Evolutionary conservation across 352 stramenopile genomes (phyloP).

Genomic region (Aphanomyces euteiches): DNA sequence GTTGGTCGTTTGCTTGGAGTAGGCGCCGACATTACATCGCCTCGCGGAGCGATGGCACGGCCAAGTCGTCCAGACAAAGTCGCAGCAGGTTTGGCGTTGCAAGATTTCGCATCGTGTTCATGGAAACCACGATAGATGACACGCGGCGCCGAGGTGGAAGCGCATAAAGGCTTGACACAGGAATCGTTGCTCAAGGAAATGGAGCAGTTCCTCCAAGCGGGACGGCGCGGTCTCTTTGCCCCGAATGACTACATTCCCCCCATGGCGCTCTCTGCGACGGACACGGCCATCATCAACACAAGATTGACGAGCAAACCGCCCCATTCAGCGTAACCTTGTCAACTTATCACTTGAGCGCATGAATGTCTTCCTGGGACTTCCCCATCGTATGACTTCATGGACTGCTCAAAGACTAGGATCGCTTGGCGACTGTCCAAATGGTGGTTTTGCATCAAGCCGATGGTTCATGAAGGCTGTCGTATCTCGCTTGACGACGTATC

Average conservation of each 20-base stretch:
- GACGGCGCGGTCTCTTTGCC: conserved; percentile 50
- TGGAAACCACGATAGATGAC: background rate
- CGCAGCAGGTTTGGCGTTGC: background rate
- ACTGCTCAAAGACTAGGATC: too few species aligned
- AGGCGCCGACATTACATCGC: conserved; percentile 53
- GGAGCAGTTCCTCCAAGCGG: conserved; percentile 43
- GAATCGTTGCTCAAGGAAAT: conserved; percentile 62
- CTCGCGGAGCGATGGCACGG: conserved; percentile 44
- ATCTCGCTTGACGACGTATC: too few species aligned
- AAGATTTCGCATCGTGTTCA: conserved; percentile 2
- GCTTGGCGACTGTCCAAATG: too few species aligned
- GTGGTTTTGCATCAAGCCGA: too few species aligned
- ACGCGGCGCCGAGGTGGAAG: conserved; percentile 12
- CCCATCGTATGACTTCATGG: too few species aligned
- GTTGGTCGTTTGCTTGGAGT: conserved; percentile 24
- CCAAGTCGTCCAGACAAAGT: conserved; percentile 1
- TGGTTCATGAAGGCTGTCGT: too few species aligned
- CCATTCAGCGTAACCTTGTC: conserved; percentile 9
- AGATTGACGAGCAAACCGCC: conserved; percentile 17
- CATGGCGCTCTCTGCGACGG: conserved; percentile 59
- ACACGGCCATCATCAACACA: conserved; percentile 30
- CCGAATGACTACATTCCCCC: conserved; percentile 38
- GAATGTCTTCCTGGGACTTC: too few species aligned
- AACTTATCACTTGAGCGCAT: too few species aligned
- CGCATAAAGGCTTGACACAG: conserved; percentile 48